Conservation (phyloP, 129 eudicot species). For the Apium graveolens region DNA sequence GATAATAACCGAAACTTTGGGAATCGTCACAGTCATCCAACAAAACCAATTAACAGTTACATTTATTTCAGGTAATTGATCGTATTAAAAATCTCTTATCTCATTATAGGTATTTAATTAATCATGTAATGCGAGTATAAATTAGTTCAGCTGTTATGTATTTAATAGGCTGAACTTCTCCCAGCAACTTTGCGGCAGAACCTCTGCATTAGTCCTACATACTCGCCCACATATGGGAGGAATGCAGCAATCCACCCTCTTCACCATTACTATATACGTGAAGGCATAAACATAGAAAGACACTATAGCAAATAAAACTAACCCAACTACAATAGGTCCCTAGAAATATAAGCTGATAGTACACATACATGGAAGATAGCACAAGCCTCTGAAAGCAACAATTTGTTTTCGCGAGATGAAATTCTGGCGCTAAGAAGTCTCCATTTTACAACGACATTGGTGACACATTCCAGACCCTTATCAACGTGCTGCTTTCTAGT, state of each 20-base stretch:
- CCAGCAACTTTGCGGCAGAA: too few relatives aligned
- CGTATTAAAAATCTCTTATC: not conserved
- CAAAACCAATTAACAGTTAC: not conserved
- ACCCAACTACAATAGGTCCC: not conserved
- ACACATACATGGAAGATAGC: conserved; percentile 85
- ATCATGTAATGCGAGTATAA: not conserved
- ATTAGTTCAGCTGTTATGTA: not conserved
- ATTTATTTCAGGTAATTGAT: not conserved
- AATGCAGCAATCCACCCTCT: not conserved
- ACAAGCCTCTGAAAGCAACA: conserved; percentile 70
- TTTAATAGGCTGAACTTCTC: not conserved
- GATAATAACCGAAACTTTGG: not conserved
- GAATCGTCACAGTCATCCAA: not conserved
- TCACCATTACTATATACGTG: not conserved
- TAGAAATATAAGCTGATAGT: not conserved
- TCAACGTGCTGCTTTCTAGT: conserved; percentile 44
- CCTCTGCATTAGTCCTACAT: not conserved
- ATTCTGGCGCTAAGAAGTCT: conserved; percentile 74
- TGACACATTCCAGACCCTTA: conserved; percentile 16
- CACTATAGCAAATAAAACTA: not conserved
- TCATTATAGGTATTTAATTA: too few relatives aligned
- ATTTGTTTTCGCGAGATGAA: conserved; percentile 57
- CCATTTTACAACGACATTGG: conserved; percentile 60
- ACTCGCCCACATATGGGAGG: not conserved
- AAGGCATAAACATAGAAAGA: not conserved